These are phyloP conservation scores for Lepidium aucheri DNA, from an alignment of 345 rosid genomes.

Conservation along the genomic window DNA sequence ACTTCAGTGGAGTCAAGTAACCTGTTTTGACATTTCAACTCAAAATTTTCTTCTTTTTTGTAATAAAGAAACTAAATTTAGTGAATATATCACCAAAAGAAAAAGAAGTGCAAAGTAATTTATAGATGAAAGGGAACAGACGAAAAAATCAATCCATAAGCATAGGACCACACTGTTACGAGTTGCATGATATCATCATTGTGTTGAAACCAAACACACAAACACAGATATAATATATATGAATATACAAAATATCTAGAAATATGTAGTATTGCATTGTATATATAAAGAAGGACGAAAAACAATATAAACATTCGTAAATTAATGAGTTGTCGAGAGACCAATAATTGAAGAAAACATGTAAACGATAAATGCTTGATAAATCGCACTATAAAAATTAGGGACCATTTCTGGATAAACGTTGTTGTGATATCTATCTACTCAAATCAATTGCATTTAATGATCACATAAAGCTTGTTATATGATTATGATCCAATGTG, in stretches of 20 bases:
- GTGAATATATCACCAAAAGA: background rate
- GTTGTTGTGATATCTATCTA: slow-evolving; percentile 20
- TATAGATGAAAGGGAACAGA: background rate
- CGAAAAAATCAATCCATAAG: background rate
- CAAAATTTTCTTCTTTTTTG: background rate
- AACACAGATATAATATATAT: background rate
- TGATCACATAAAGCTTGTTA: background rate
- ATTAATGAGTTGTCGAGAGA: background rate
- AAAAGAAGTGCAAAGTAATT: background rate
- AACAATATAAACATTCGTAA: background rate
- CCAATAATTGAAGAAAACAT: slow-evolving; percentile 10
- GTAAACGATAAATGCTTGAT: slow-evolving; percentile 11
- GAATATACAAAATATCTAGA: background rate
- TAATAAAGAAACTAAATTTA: background rate
- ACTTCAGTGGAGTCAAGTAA: background rate
- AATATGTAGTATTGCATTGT: background rate
- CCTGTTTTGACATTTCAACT: background rate
- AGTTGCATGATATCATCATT: slow-evolving; percentile 8
- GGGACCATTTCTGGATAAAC: slow-evolving; percentile 21
- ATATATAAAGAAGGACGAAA: background rate
- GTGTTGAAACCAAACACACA: background rate
- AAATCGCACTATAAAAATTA: slow-evolving; percentile 11
- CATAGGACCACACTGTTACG: slow-evolving; percentile 21
- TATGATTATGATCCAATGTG: slow-evolving; percentile 7
- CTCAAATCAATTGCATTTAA: slow-evolving; percentile 12